Conservation (phyloP, 108 stramenopile species). For the Pseudonitzschia multiseries region DNA sequence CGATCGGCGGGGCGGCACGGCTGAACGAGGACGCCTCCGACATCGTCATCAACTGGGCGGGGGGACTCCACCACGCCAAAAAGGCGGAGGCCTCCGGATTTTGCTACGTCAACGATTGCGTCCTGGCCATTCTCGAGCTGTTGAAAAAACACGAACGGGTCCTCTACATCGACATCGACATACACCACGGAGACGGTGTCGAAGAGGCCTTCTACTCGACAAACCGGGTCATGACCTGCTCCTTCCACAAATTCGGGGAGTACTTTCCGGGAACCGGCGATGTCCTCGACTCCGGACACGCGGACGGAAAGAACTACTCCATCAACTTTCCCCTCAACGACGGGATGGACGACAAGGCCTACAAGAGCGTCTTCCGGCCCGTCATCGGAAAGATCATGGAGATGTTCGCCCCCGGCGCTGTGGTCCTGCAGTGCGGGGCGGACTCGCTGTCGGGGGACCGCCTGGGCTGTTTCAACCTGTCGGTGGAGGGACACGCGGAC, state of each 20-base stretch:
- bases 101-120: constrained; percentile 99
- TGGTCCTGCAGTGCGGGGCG: constrained; percentile 98
- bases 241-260: constrained; percentile 99
- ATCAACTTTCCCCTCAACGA: constrained; percentile 98
- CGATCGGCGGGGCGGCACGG: constrained; percentile 95
- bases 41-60: constrained; percentile 99
- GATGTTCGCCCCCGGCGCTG: constrained; percentile 92
- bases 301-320: constrained; percentile 94
- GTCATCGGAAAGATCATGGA: constrained; percentile 97
- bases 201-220: constrained; percentile 98
- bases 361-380: constrained; percentile 88
- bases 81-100: constrained; percentile 98
- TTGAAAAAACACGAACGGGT: constrained; percentile 98
- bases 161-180: constrained; percentile 99
- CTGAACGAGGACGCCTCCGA: constrained; percentile 91
- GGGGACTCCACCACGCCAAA: constrained; percentile 99
- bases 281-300: constrained; percentile 83
- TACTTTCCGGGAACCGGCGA: constrained; percentile 96
- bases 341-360: constrained; percentile 92
- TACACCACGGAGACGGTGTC: constrained; percentile 98
- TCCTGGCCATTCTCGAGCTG: constrained; percentile 97
- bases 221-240: constrained; percentile 97
- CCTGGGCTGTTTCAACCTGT: constrained; percentile 97
- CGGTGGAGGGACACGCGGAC: constrained; percentile 93
- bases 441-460: constrained; percentile 97